These are phyloP conservation scores for Cytospora schulzeri DNA, from an alignment of 2,329 filamentous ascomycete species.

Conservation along the genomic window DNA sequence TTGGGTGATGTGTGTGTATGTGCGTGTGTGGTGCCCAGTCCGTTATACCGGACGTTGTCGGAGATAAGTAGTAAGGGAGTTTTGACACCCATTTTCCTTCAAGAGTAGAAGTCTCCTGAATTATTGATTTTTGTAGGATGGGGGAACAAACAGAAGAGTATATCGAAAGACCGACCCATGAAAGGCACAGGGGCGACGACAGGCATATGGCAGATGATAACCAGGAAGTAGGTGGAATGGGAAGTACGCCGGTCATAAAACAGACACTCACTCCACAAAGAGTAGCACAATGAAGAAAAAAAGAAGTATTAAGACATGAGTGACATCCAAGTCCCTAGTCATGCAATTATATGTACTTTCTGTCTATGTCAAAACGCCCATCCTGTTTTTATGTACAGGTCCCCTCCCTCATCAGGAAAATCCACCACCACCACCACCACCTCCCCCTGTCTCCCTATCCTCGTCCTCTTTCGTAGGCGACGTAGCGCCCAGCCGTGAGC, in stretches of 20 bases:
- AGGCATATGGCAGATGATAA: too few species aligned
- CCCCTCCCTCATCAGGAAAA: not conserved
- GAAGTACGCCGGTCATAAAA: not conserved
- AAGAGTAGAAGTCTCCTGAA: not conserved
- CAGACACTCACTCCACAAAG: not conserved
- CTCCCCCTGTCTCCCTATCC: not conserved
- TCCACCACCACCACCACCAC: not conserved
- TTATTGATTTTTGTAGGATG: not conserved
- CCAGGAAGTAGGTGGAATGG: too few species aligned
- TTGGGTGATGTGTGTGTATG: too few species aligned
- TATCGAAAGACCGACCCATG: too few species aligned
- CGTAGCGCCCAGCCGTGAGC: conserved; percentile 14
- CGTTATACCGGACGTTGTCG: too few species aligned
- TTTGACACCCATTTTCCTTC: too few species aligned
- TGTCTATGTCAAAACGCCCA: conserved; percentile 19
- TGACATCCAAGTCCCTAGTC: conserved; percentile 13
- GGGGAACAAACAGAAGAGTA: too few species aligned
- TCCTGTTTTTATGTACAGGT: conserved; percentile 6
- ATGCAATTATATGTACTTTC: conserved; percentile 18
- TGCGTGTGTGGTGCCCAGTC: too few species aligned
- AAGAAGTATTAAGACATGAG: not conserved
- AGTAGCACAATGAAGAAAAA: not conserved
- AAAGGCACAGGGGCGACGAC: too few species aligned
- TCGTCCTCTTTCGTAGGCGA: conserved; percentile 14
- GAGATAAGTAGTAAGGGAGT: too few species aligned